Percentiles rank a stretch among this genome's conserved stretches.
These are phyloP conservation scores for Bryoerythrophyllum caledonicum DNA, from an alignment of 225 moss, liverwort and hornwort species.

Conservation along the genomic window DNA sequence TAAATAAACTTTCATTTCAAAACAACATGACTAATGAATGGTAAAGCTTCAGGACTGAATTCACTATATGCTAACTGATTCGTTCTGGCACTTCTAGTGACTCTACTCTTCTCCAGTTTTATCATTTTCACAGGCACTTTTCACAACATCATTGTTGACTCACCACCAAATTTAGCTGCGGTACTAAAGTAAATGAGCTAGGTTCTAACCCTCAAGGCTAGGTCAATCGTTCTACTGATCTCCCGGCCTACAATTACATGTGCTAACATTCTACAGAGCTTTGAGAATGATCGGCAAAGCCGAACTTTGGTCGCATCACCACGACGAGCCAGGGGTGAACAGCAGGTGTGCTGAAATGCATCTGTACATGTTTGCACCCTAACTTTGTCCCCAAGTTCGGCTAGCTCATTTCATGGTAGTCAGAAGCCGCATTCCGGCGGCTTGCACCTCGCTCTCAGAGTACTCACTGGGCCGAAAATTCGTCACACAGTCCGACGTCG, in stretches of 20 bases:
- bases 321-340: neutral
- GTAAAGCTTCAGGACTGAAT: neutral
- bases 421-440: neutral
- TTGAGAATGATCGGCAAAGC: constrained; percentile 4
- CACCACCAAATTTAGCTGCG: too few species aligned
- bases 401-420: neutral
- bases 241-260: neutral
- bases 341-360: too few species aligned
- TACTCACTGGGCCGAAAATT: constrained; percentile 37
- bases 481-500: neutral
- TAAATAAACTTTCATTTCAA: too few species aligned
- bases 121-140: neutral
- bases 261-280: neutral
- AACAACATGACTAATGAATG: neutral
- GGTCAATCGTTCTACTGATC: neutral
- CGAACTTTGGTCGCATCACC: neutral
- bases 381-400: neutral
- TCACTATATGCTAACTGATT: neutral
- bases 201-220: neutral
- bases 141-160: too few species aligned
- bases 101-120: neutral
- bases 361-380: neutral
- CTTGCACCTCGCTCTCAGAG: neutral
- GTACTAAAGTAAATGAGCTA: neutral
- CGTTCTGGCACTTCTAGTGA: neutral